phyloP scores from a whole-genome alignment of 352 stramenopile species.

The Phytophthora aleatoria region DNA sequence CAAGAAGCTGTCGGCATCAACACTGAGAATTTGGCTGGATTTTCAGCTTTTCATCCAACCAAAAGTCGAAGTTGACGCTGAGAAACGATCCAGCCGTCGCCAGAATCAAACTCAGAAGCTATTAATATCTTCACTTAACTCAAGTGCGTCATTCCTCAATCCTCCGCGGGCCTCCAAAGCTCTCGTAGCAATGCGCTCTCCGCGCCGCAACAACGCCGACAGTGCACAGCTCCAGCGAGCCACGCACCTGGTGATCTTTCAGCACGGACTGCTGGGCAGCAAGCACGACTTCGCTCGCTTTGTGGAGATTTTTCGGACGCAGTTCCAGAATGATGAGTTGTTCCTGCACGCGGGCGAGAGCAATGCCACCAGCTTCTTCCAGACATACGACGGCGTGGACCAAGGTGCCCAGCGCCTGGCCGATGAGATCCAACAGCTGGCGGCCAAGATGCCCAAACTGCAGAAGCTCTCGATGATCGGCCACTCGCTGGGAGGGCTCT shows the following conservation, averaged over 20 bases:
- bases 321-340: slow-evolving; percentile 54
- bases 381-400: slow-evolving; percentile 84
- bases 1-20: not conserved
- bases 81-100: slow-evolving; percentile 10
- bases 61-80: not conserved
- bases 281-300: slow-evolving; percentile 68
- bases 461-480: slow-evolving; percentile 75
- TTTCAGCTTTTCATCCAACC: slow-evolving; percentile 1
- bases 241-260: slow-evolving; percentile 70
- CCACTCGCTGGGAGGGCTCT: slow-evolving; percentile 82
- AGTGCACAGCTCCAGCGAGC: slow-evolving; percentile 20
- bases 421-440: slow-evolving; percentile 62
- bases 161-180: not conserved
- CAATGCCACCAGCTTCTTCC: slow-evolving; percentile 68
- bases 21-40: not conserved
- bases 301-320: slow-evolving; percentile 49
- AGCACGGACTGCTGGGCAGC: slow-evolving; percentile 76
- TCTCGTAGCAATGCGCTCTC: slow-evolving; percentile 18
- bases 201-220: slow-evolving; percentile 8
- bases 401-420: slow-evolving; percentile 67
- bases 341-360: slow-evolving; percentile 48
- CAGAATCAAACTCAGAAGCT: slow-evolving; percentile 18
- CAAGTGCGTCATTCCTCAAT: slow-evolving; percentile 26
- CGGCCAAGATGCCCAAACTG: slow-evolving; percentile 60
- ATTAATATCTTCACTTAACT: not conserved